Conservation (phyloP, 2,329 filamentous ascomycete genomes). For the Saccharata proteae region DNA sequence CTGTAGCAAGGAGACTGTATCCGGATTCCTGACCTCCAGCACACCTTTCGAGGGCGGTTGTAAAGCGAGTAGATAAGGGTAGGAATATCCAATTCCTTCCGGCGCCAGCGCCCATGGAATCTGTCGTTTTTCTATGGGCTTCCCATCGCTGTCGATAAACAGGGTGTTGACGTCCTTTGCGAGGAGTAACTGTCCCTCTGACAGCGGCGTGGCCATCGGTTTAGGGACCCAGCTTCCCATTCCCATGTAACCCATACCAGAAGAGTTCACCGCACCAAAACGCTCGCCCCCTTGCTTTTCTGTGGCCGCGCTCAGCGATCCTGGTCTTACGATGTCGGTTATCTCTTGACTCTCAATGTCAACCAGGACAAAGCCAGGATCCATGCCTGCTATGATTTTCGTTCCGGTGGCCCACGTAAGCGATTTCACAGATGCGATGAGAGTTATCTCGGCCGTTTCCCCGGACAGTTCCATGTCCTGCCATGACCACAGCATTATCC, state of each 20-base stretch:
- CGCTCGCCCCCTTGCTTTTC: constrained; percentile 56
- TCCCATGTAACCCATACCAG: constrained; percentile 94
- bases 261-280: constrained; percentile 71
- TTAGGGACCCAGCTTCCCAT: constrained; percentile 85
- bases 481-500: constrained; percentile 87
- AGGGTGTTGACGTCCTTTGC: constrained; percentile 96
- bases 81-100: constrained; percentile 88
- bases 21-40: constrained; percentile 83
- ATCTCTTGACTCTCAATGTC: constrained; percentile 64
- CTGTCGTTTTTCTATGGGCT: constrained; percentile 69
- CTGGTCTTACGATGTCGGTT: constrained; percentile 68
- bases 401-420: constrained; percentile 85
- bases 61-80: constrained; percentile 84
- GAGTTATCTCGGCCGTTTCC: constrained; percentile 62
- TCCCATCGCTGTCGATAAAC: constrained; percentile 77
- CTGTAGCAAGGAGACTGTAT: constrained; percentile 82
- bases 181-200: constrained; percentile 75
- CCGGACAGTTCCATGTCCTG: constrained; percentile 78
- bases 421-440: constrained; percentile 75
- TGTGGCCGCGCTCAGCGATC: constrained; percentile 54
- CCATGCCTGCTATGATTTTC: constrained; percentile 80
- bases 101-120: constrained; percentile 87
- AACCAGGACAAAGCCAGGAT: constrained; percentile 80
- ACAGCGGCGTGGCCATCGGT: constrained; percentile 71
- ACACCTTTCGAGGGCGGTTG: constrained; percentile 73